These are phyloP conservation scores for Isochrysis galbana DNA, from an alignment of 78 protist species.

Conservation along the genomic window DNA sequence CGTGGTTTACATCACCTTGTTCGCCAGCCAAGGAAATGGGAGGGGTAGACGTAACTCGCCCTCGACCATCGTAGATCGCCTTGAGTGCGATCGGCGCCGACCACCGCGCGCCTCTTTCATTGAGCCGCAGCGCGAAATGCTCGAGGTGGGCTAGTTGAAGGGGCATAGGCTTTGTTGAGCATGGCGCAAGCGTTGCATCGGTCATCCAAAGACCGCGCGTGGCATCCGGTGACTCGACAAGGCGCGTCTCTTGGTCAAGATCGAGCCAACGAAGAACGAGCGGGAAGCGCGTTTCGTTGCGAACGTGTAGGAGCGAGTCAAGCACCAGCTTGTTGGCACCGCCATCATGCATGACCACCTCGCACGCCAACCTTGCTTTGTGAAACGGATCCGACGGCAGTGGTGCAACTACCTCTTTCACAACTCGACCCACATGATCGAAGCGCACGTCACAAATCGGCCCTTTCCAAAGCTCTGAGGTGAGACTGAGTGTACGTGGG, in stretches of 20 bases:
- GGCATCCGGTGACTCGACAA: neutral
- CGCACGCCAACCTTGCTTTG: neutral
- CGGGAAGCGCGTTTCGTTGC: neutral
- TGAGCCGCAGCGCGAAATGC: neutral
- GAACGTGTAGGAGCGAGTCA: neutral
- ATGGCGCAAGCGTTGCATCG: no score
- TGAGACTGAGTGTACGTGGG: neutral
- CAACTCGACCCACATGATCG: neutral
- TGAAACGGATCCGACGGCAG: neutral
- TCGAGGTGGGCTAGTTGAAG: neutral
- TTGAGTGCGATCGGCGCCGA: no score
- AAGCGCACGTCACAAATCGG: neutral
- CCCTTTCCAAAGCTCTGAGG: neutral
- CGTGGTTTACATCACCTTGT: no score
- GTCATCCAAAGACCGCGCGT: no score
- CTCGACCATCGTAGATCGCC: no score
- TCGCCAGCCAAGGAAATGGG: no score
- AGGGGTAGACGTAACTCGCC: no score
- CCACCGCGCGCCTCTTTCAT: no score
- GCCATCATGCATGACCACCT: neutral
- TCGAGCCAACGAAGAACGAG: neutral
- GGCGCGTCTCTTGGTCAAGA: neutral
- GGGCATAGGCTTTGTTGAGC: no score
- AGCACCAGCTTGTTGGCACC: neutral
- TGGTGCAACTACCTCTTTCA: neutral